These are phyloP conservation scores for Quercus variabilis DNA, from an alignment of 306 rosid species.

Conservation along the genomic window DNA sequence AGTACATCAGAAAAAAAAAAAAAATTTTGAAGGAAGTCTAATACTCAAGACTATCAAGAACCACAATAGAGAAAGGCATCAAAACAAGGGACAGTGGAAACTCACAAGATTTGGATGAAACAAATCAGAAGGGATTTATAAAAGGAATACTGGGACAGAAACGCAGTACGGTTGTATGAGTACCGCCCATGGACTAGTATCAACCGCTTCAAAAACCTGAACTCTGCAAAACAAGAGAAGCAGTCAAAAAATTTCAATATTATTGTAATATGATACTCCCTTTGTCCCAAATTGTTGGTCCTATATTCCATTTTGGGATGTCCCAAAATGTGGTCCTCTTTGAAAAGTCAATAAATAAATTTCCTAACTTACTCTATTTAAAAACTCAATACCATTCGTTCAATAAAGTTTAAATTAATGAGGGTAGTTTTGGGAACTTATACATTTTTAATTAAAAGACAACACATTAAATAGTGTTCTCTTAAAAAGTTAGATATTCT, in stretches of 20 bases:
- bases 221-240: slow-evolving; percentile 65
- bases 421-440: too few relatives aligned
- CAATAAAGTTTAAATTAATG: too few relatives aligned
- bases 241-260: slow-evolving; percentile 4
- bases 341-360: too few relatives aligned
- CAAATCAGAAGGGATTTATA: slow-evolving; percentile 89
- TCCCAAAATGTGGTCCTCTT: too few relatives aligned
- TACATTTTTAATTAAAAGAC: too few relatives aligned
- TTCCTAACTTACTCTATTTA: too few relatives aligned
- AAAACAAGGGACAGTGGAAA: slow-evolving; percentile 18
- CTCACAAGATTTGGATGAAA: slow-evolving; percentile 98
- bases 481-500: too few relatives aligned
- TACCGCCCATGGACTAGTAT: slow-evolving; percentile 98
- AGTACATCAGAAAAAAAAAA: slow-evolving; percentile 22
- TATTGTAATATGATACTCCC: too few relatives aligned
- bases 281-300: too few relatives aligned
- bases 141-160: slow-evolving; percentile 95
- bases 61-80: neutral
- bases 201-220: slow-evolving; percentile 84
- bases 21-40: slow-evolving; percentile 12
- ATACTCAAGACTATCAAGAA: slow-evolving; percentile 4
- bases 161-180: slow-evolving; percentile 97
- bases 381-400: too few relatives aligned
- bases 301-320: too few relatives aligned
- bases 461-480: too few relatives aligned